Evolutionary conservation across 257 asterid species (phyloP).

Genomic region (Petunia axillaris): DNA sequence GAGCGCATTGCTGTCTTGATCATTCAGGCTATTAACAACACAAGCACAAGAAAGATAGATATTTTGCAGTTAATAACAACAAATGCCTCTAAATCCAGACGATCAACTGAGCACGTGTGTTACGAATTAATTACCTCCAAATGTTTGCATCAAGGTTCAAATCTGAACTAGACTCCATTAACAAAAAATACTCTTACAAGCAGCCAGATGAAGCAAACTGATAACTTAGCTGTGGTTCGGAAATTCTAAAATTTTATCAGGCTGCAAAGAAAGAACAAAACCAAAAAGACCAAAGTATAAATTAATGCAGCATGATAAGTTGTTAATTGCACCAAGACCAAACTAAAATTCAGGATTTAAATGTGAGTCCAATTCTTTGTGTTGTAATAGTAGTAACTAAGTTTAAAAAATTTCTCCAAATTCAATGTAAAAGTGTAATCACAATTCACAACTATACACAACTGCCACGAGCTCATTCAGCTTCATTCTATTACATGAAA

Average conservation of each 20-base stretch:
- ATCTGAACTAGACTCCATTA: not conserved
- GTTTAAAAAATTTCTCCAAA: too few relatives aligned
- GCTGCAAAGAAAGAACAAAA: not conserved
- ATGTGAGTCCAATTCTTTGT: too few relatives aligned
- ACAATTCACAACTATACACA: too few relatives aligned
- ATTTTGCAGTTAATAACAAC: not conserved
- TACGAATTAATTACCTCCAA: conserved; percentile 20
- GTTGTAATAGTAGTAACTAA: too few relatives aligned
- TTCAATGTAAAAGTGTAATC: too few relatives aligned
- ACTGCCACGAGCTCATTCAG: too few relatives aligned
- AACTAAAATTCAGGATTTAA: too few relatives aligned
- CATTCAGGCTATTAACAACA: conserved; percentile 15
- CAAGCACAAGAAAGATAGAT: not conserved
- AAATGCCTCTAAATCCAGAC: not conserved
- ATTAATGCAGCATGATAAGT: too few relatives aligned
- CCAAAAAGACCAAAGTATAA: too few relatives aligned
- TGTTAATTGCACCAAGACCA: too few relatives aligned
- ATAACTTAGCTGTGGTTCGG: not conserved
- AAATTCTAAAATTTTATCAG: not conserved
- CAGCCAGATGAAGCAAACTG: not conserved
- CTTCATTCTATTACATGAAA: too few relatives aligned
- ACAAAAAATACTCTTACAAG: not conserved
- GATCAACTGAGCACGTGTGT: not conserved
- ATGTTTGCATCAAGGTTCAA: conserved; percentile 16
- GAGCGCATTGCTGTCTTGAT: conserved; percentile 23